Evolutionary conservation across 1,284 basidiomycete genomes (phyloP).

Genomic region (Ceratobasidium sp.): DNA sequence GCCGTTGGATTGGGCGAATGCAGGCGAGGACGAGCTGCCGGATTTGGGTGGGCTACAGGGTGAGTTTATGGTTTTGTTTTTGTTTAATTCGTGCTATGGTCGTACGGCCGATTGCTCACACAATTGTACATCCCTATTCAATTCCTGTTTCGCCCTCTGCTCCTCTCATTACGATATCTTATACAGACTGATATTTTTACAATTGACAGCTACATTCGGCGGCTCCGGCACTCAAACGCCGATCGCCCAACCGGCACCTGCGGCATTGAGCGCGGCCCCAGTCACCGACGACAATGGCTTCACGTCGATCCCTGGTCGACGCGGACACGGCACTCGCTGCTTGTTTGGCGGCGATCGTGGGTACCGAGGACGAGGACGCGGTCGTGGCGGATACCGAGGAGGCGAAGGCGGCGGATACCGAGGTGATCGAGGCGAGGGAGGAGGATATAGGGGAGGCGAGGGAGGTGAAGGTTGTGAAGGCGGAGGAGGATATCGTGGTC

Average conservation of each 20-base stretch:
- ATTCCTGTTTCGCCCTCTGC: neutral
- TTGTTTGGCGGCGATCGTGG: slow-evolving; percentile 50
- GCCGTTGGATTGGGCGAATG: slow-evolving; percentile 23
- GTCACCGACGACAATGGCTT: slow-evolving; percentile 27
- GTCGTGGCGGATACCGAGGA: slow-evolving; percentile 49
- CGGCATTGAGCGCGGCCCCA: neutral
- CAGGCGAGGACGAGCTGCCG: slow-evolving; percentile 27
- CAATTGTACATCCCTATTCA: neutral
- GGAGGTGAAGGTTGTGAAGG: neutral
- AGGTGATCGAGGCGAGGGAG: slow-evolving; percentile 45
- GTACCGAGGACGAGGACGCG: slow-evolving; percentile 48
- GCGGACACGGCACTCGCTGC: neutral
- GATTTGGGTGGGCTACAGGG: slow-evolving; percentile 30
- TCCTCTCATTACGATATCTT: neutral
- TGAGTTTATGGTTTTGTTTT: neutral
- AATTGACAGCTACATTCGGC: slow-evolving; percentile 14
- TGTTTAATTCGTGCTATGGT: neutral
- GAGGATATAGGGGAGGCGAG: slow-evolving; percentile 11
- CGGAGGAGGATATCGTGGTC: slow-evolving; percentile 1
- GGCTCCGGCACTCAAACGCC: slow-evolving; percentile 26
- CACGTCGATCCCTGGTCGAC: slow-evolving; percentile 13
- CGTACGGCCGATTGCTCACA: no score
- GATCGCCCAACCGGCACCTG: neutral
- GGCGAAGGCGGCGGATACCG: slow-evolving; percentile 50
- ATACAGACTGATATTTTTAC: neutral